phyloP scores from a whole-genome alignment of 1,284 basidiomycete genomes.

The Rhodotorula sp. region DNA sequence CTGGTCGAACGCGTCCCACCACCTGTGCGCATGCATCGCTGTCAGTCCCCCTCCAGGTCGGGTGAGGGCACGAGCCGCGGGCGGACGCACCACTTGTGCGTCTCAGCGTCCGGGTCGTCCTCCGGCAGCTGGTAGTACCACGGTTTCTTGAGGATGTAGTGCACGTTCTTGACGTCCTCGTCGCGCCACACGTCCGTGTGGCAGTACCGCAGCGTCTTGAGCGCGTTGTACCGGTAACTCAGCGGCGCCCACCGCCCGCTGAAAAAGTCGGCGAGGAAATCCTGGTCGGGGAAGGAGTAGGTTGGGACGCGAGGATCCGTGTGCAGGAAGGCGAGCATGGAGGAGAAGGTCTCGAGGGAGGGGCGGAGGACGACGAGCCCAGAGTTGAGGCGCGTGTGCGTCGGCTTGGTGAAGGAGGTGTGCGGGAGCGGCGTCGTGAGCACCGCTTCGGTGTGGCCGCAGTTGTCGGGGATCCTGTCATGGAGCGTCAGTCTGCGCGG shows the following conservation, averaged over 20 bases:
- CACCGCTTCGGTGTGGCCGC: slow-evolving; percentile 64
- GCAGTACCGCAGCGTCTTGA: slow-evolving; percentile 71
- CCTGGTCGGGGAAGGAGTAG: slow-evolving; percentile 89
- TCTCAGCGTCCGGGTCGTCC: slow-evolving; percentile 56
- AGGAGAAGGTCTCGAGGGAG: slow-evolving; percentile 57
- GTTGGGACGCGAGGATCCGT: slow-evolving; percentile 68
- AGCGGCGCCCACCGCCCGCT: slow-evolving; percentile 59
- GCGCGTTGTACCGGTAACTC: slow-evolving; percentile 68
- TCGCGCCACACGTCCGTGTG: slow-evolving; percentile 75
- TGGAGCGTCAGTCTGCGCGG: not conserved
- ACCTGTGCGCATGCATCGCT: slow-evolving; percentile 56
- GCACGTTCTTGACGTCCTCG: slow-evolving; percentile 62
- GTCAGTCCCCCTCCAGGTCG: not conserved
- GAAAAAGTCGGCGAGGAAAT: slow-evolving; percentile 81
- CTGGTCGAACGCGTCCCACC: slow-evolving; percentile 70
- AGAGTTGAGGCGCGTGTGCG: slow-evolving; percentile 79
- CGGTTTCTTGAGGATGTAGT: slow-evolving; percentile 50
- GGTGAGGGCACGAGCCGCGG: no score
- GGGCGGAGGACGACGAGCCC: slow-evolving; percentile 87
- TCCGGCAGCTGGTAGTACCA: slow-evolving; percentile 61
- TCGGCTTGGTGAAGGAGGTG: slow-evolving; percentile 61
- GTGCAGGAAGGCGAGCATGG: slow-evolving; percentile 64
- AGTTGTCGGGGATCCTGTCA: slow-evolving; percentile 81
- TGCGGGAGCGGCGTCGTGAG: slow-evolving; percentile 54
- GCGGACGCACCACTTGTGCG: slow-evolving; percentile 35